Conservation (phyloP, 2,329 filamentous ascomycete genomes). For the Teratosphaeria nubilosa region DNA sequence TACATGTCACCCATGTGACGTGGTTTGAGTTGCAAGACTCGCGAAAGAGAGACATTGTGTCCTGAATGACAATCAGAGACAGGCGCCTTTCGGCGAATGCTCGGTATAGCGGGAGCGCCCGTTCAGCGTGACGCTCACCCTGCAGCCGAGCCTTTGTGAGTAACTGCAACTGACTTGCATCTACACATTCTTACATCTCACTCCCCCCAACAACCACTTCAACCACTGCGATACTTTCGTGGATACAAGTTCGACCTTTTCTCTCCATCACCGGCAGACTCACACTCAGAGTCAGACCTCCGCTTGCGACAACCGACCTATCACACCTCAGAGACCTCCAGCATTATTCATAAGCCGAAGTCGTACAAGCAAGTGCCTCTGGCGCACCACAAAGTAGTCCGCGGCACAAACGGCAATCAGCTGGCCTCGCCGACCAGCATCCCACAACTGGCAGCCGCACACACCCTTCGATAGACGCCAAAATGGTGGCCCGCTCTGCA, state of each 20-base stretch:
- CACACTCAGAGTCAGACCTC: background rate
- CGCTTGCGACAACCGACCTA: background rate
- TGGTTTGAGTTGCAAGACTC: too few species aligned
- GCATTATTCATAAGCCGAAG: background rate
- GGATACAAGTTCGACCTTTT: background rate
- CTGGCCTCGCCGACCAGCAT: conserved; percentile 2
- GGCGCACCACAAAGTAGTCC: background rate
- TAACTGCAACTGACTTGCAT: background rate
- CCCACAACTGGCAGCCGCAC: background rate
- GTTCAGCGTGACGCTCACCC: background rate
- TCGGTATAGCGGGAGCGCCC: background rate
- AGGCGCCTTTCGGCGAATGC: background rate
- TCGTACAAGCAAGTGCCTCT: background rate
- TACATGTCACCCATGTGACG: too few species aligned
- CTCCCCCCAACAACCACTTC: background rate
- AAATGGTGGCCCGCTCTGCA: conserved; percentile 10
- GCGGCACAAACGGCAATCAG: background rate
- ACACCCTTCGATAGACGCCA: background rate
- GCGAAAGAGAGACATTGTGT: too few species aligned
- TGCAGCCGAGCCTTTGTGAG: background rate
- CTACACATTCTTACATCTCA: background rate
- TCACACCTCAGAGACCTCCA: background rate
- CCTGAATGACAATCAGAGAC: background rate
- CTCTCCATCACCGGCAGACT: background rate
- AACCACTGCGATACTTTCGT: background rate